Percentiles rank a stretch among this genome's conserved stretches.
Evolutionary conservation across 192 early-diverging fungal species (phyloP).

Genomic region (Coemansia sp.): DNA sequence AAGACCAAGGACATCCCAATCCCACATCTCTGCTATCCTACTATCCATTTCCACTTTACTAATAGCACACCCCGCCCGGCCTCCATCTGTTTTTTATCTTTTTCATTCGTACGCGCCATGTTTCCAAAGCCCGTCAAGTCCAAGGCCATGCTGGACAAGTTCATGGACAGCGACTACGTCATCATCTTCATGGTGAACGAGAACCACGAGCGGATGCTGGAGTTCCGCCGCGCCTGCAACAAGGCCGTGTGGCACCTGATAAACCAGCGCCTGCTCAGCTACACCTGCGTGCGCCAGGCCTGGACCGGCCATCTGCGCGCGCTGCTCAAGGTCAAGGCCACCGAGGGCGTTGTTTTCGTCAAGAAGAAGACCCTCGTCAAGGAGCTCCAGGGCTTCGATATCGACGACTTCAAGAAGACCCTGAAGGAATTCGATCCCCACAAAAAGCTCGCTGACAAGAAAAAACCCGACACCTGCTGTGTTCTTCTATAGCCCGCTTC

Average conservation of each 20-base stretch:
- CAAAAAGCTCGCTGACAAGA: background rate
- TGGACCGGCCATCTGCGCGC: conserved; percentile 11
- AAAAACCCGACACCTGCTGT: background rate
- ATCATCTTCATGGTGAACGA: conserved; percentile 17
- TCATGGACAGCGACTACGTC: conserved; percentile 13
- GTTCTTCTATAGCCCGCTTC: conserved; percentile 10
- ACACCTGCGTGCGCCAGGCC: conserved; percentile 9
- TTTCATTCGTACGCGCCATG: background rate
- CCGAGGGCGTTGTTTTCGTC: conserved; percentile 21
- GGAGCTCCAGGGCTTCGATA: conserved; percentile 16
- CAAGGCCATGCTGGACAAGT: conserved; percentile 13
- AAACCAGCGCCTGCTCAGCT: background rate
- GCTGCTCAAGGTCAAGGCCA: conserved; percentile 6
- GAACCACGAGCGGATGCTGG: background rate
- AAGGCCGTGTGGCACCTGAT: conserved; percentile 15
- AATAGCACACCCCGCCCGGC: too few relatives aligned
- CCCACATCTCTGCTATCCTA: too few relatives aligned
- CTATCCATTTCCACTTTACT: background rate
- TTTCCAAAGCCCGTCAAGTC: conserved; percentile 13
- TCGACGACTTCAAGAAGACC: conserved; percentile 7
- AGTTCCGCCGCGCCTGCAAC: conserved; percentile 10
- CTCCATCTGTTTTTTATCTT: background rate
- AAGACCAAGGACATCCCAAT: too few relatives aligned
- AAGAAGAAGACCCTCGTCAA: conserved; percentile 17
- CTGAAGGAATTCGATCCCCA: conserved; percentile 15